phyloP scores from a whole-genome alignment of 306 rosid genomes.

The Pachyrhizus erosus region DNA sequence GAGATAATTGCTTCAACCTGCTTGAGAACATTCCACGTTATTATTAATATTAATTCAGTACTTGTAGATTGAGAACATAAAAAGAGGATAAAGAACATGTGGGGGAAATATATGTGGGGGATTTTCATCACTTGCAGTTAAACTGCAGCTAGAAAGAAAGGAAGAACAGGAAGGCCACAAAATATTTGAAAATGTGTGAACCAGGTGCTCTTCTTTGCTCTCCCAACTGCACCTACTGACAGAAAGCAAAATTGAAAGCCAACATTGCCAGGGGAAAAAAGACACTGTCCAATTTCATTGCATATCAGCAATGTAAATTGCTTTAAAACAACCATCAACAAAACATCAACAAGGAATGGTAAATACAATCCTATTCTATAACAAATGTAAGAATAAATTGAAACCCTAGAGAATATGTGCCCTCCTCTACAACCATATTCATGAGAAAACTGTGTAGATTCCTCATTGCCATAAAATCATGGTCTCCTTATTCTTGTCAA shows the following conservation, averaged over 20 bases:
- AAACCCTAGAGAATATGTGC: not conserved
- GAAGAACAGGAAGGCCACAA: not conserved
- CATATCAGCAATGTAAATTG: constrained; percentile 9
- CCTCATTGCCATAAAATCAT: constrained; percentile 5
- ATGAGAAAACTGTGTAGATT: constrained; percentile 22
- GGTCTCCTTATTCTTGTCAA: constrained; percentile 12
- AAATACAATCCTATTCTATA: constrained; percentile 6
- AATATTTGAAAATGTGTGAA: not conserved
- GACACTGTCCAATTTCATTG: not conserved
- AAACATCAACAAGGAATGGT: not conserved
- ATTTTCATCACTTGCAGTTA: not conserved
- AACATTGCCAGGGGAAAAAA: constrained; percentile 20
- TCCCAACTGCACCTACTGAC: constrained; percentile 10
- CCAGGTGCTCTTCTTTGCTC: not conserved
- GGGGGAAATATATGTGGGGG: not conserved
- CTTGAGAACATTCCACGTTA: constrained; percentile 26
- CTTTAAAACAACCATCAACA: constrained; percentile 23
- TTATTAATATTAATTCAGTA: constrained; percentile 4
- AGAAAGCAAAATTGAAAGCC: not conserved
- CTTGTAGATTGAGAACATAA: constrained; percentile 1
- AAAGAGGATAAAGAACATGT: not conserved
- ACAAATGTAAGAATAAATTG: not conserved
- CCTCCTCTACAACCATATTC: constrained; percentile 25
- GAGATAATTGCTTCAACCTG: constrained; percentile 93
- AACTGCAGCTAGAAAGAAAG: constrained; percentile 22